Base-by-base conservation (phyloP, 2,329 filamentous ascomycete genomes). In the Penicillium sp. region DNA sequence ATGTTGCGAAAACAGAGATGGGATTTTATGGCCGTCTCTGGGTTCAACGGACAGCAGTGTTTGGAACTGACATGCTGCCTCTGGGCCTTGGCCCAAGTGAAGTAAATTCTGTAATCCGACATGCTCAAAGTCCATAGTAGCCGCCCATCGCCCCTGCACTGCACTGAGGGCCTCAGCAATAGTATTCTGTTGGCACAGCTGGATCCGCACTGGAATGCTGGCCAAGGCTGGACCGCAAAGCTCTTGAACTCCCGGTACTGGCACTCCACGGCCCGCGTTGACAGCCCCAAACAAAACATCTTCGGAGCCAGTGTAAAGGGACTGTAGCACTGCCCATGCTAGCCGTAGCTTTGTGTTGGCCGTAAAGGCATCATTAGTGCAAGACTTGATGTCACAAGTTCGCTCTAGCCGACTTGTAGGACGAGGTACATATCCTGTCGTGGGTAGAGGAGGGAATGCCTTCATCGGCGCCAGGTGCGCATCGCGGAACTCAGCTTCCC, bases 31-130 rank as follows among this genome's bases (percentile, higher is more conserved):
- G 29, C 31, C 52, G 23, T 54, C 50, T 3, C 54, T 31, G 6
- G 60, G 60, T 31, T 62, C 58, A 5, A 62, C 60, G 3, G 60
- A 41, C 6, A 60, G 27, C 29, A 63, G 21, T 2, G 60, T 63
- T 18, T 60, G 60, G 27, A 63, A 63, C 16, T 53, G 49, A 57
- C 60, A 63, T 1, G 59, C 59, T 12, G 59, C 59, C 15, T 38
- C 57, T 3, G 60, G 52, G 2, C 60, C 59, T 1, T 1, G 53
- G 42, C 2, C 60, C 54, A n/a, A 61, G 37, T 41, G 60, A 16
- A 61, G 55, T 3, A 63, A 38, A 32, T 58, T 61, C 31, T 63
- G 60, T 38, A 63, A 48, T 31, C 60, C 60, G 16, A 60, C 47
- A 38, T 60, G 60, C 13, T 57, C 54, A 15, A 51, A 55, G 4